phyloP scores from a whole-genome alignment of 2,329 filamentous ascomycete genomes.

The Phaeosphaeria sp. region DNA sequence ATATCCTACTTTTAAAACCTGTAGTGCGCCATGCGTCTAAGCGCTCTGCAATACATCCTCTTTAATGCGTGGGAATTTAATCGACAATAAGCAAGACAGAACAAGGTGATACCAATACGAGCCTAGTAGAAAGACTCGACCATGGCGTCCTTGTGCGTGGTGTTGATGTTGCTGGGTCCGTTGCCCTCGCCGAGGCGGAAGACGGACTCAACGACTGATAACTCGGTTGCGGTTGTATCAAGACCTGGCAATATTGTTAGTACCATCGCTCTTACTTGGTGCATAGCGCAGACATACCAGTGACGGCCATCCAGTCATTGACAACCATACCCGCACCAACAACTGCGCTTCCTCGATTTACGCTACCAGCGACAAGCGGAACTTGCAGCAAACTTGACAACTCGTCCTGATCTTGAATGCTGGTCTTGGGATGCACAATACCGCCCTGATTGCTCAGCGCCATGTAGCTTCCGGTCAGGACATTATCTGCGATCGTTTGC shows the following conservation, averaged over 20 bases:
- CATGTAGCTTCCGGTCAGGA: conserved; percentile 97
- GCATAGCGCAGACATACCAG: conserved; percentile 48
- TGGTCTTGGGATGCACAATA: conserved; percentile 96
- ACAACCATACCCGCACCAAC: conserved; percentile 98
- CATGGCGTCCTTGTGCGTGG: conserved; percentile 93
- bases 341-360: conserved; percentile 91
- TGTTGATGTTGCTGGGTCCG: conserved; percentile 79
- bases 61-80: background rate
- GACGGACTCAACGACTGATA: conserved; percentile 95
- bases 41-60: conserved; percentile 1
- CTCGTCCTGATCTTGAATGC: conserved; percentile 97
- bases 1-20: background rate
- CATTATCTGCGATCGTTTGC: conserved; percentile 96
- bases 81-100: conserved; percentile 4
- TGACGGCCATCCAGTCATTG: conserved; percentile 97
- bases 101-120: background rate
- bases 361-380: conserved; percentile 89
- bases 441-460: conserved; percentile 93
- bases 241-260: conserved; percentile 61
- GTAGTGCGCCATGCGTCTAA: background rate
- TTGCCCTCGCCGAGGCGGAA: conserved; percentile 90
- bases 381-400: conserved; percentile 92
- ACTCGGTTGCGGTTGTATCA: conserved; percentile 95
- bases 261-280: background rate
- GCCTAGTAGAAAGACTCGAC: conserved; percentile 96